phyloP scores from a whole-genome alignment of 805 yeast species.

The Candida fluviatilis region DNA sequence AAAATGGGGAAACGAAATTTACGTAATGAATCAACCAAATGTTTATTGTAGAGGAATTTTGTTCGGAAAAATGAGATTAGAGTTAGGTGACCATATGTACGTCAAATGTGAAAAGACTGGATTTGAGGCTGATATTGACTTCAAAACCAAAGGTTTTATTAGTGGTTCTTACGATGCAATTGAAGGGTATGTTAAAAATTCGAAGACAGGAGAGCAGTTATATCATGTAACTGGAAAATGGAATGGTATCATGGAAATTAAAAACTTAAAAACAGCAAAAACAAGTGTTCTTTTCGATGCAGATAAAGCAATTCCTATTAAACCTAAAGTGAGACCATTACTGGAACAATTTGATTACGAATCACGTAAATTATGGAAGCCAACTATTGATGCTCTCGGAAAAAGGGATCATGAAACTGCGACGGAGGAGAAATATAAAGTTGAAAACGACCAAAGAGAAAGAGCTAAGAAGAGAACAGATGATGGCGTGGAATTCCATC shows the following conservation, averaged over 20 bases:
- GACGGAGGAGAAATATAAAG: constrained; percentile 80
- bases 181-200: constrained; percentile 59
- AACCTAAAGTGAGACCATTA: constrained; percentile 74
- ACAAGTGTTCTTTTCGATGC: constrained; percentile 46
- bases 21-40: constrained; percentile 90
- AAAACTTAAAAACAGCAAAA: constrained; percentile 42
- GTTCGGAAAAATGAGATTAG: constrained; percentile 85
- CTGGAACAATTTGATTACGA: constrained; percentile 78
- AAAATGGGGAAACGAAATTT: constrained; percentile 64
- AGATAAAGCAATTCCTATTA: constrained; percentile 42
- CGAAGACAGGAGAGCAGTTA: constrained; percentile 44
- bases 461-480: constrained; percentile 70
- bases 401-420: constrained; percentile 76
- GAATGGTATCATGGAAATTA: constrained; percentile 80
- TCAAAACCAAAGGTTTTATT: constrained; percentile 91
- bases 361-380: constrained; percentile 77
- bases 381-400: constrained; percentile 79
- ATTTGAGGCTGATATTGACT: constrained; percentile 77
- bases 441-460: constrained; percentile 83
- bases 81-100: constrained; percentile 88
- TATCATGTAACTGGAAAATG: constrained; percentile 84
- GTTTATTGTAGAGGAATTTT: constrained; percentile 91
- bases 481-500: constrained; percentile 76
- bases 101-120: constrained; percentile 59
- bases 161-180: constrained; percentile 90